Percentiles rank a stretch among this genome's conserved stretches.
Evolutionary conservation across 768 basidiomycete genomes (phyloP).

Genomic region (Phaffia tasmanica): DNA sequence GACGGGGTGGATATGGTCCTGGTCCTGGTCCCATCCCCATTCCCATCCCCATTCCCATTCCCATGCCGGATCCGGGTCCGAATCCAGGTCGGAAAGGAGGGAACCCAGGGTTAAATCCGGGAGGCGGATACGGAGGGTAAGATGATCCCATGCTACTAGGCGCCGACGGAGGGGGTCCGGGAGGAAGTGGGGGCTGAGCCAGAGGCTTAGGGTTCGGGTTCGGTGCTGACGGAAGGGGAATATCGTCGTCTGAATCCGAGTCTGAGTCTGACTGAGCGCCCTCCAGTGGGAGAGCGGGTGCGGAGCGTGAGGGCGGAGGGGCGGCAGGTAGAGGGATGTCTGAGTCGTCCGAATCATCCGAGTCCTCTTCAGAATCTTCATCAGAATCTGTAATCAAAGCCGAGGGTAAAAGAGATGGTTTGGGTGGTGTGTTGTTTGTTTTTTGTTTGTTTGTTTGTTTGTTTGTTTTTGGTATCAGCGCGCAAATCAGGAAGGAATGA

Average conservation of each 20-base stretch:
- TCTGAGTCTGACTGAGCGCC: slow-evolving; percentile 20
- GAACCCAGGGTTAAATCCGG: slow-evolving; percentile 33
- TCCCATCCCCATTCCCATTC: too few species aligned
- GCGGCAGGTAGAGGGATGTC: slow-evolving; percentile 39
- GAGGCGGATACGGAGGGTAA: slow-evolving; percentile 31
- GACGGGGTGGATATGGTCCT: not conserved
- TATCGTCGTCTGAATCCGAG: slow-evolving; percentile 34
- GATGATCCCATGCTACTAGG: slow-evolving; percentile 26
- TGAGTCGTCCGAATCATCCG: slow-evolving; percentile 33
- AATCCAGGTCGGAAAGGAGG: slow-evolving; percentile 31
- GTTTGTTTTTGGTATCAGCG: not conserved
- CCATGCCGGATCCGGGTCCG: slow-evolving; percentile 3
- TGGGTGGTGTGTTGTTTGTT: not conserved
- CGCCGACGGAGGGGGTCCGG: slow-evolving; percentile 29
- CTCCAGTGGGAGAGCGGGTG: slow-evolving; percentile 2
- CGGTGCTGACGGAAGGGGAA: slow-evolving; percentile 11
- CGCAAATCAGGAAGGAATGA: not conserved
- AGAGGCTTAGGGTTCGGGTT: slow-evolving; percentile 12
- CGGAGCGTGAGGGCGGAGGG: slow-evolving; percentile 36
- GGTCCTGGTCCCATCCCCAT: slow-evolving; percentile 1
- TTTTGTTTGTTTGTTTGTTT: not conserved
- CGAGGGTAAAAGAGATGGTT: not conserved
- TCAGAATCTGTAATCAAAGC: slow-evolving; percentile 42
- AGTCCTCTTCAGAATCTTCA: slow-evolving; percentile 48
- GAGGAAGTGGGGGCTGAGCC: slow-evolving; percentile 29